Conservation (phyloP, 495 filamentous ascomycete genomes). For the Xylaria grammica region DNA sequence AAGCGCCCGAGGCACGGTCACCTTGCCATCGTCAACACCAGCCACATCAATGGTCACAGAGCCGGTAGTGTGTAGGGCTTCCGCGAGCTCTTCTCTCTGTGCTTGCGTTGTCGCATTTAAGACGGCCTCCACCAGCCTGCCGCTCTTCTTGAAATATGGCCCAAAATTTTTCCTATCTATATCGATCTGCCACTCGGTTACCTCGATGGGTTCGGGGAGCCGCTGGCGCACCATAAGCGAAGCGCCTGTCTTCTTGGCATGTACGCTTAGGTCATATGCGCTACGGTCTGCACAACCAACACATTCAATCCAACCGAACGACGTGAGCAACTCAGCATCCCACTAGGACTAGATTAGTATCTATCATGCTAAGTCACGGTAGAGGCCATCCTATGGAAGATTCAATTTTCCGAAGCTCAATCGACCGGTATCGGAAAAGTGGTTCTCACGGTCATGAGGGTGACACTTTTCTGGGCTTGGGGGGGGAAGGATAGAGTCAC, state of each 20-base stretch:
- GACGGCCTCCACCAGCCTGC: constrained; percentile 62
- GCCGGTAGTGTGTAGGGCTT: constrained; percentile 53
- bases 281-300: constrained; percentile 73
- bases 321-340: constrained; percentile 70
- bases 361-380: background rate
- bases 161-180: constrained; percentile 70
- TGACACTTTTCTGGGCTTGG: background rate
- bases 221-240: constrained; percentile 64
- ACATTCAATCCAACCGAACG: constrained; percentile 74
- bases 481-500: background rate
- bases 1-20: constrained; percentile 63
- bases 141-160: constrained; percentile 68
- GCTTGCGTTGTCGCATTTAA: constrained; percentile 61
- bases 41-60: constrained; percentile 62
- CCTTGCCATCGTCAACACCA: constrained; percentile 59
- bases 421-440: too few relatives aligned
- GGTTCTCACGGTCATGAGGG: too few relatives aligned
- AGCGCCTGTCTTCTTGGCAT: constrained; percentile 65
- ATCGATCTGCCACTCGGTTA: constrained; percentile 66
- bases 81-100: constrained; percentile 58
- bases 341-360: constrained; percentile 39
- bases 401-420: background rate
- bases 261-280: constrained; percentile 70
- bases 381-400: background rate
- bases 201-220: constrained; percentile 57